Evolutionary conservation across 768 basidiomycete genomes (phyloP).

Genomic region (Tulasnella sp.): DNA sequence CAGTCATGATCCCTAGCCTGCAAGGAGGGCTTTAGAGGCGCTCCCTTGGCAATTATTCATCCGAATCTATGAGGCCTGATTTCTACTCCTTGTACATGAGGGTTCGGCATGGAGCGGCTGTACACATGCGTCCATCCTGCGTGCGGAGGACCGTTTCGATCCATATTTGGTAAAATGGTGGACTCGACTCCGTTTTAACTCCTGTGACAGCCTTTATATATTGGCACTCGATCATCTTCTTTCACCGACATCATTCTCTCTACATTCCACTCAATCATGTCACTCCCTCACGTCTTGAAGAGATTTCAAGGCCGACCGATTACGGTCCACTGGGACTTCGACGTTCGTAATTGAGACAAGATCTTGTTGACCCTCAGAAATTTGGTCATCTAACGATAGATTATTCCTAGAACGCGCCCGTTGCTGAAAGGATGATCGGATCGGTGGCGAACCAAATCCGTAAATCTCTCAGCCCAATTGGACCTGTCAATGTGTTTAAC

Average conservation of each 20-base stretch:
- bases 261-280: neutral
- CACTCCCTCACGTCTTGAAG: neutral
- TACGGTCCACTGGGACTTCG: neutral
- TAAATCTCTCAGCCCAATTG: neutral
- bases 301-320: neutral
- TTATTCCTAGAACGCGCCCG: neutral
- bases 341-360: neutral
- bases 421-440: neutral
- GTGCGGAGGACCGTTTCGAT: neutral
- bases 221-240: no score
- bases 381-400: neutral
- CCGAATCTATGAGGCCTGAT: no score
- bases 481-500: neutral
- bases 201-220: no score
- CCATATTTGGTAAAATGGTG: neutral
- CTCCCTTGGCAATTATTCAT: no score
- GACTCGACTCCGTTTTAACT: neutral
- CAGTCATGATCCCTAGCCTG: no score
- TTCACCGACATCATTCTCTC: neutral
- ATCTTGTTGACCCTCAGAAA: neutral
- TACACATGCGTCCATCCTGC: neutral
- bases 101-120: no score
- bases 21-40: no score
- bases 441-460: neutral
- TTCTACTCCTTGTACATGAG: no score